Base-by-base conservation (phyloP, 306 rosid genomes). In the Trifolium dubium region DNA sequence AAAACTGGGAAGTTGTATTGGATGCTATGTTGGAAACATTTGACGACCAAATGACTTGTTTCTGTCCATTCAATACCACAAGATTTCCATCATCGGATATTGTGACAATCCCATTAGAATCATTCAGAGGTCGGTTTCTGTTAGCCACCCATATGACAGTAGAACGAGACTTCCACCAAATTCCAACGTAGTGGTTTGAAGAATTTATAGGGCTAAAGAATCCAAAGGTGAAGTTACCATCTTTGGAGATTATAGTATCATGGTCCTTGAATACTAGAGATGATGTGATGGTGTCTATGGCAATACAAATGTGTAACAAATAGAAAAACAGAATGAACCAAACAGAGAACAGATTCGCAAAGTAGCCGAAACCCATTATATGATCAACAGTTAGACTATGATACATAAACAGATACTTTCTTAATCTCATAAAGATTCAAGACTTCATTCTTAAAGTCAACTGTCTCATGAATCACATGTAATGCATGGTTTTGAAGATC, bases 1-100 rank as follows among this genome's bases (percentile, higher is more conserved):
- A 59, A 31, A 87, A 74, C n/a, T 67, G 15, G 62, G 1, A 67
- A 73, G 2, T 79, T 5, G 82, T 35, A 67, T 75, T 80, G 5
- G 17, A 6, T 9, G 28, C 12, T 3, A 43, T 3, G 9, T 37
- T 77, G 44, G 84, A 14, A 2, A 81, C 41, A 17, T 59, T 72
- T 5, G 89, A 66, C 30, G 85, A 80, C 88, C 91, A 82, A 18
- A 82, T 1, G 0, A 51, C 30, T 2, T 0, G 6, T 44, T 80
- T 72, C 10, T 71, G 30, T 10, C 74, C 64, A 34, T 87, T 65
- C 18, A 83, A 44, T 2, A 76, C 78, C 4, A 75, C 74, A 50
- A 81, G 77, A 56, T 81, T 81, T 23, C 81, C 77, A 23, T 44
- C 50, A 2, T 55, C 50, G 5, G 59, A 81, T 41, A 81, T 63